Evolutionary conservation across 495 filamentous ascomycete genomes (phyloP).

Genomic region (Bathelium albidoporum): DNA sequence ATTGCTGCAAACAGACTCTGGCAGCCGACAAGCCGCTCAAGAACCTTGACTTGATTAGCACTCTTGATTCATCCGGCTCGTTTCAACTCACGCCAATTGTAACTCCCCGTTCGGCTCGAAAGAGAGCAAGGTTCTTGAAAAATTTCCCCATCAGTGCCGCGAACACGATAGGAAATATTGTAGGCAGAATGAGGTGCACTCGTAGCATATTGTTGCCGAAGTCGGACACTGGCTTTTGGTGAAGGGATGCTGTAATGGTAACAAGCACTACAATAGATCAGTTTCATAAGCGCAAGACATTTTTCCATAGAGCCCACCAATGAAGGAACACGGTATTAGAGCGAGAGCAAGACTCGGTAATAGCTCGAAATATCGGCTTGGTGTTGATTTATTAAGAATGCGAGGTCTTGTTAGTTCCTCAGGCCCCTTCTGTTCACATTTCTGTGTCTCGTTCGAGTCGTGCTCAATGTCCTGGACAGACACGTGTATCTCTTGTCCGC

Average conservation of each 20-base stretch:
- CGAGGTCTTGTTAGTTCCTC: no score
- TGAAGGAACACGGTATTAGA: slow-evolving; percentile 12
- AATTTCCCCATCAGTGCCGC: slow-evolving; percentile 15
- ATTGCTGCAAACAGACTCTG: slow-evolving; percentile 14
- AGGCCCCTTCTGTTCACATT: no score
- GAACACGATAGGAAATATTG: slow-evolving; percentile 16
- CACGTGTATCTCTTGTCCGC: no score
- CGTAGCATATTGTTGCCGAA: slow-evolving; percentile 8
- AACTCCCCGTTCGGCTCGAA: slow-evolving; percentile 11
- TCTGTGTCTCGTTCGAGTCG: no score
- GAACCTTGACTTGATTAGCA: not conserved
- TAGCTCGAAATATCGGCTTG: not conserved
- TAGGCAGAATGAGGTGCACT: slow-evolving; percentile 13
- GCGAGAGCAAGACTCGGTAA: slow-evolving; percentile 7
- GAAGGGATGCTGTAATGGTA: slow-evolving; percentile 9
- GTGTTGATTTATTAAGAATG: no score
- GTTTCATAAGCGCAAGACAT: not conserved
- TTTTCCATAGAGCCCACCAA: slow-evolving; percentile 4
- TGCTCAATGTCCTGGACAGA: no score
- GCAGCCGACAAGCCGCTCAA: slow-evolving; percentile 17
- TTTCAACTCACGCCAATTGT: not conserved
- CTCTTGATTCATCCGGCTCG: not conserved
- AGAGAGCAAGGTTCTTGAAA: slow-evolving; percentile 14
- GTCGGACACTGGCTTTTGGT: slow-evolving; percentile 8
- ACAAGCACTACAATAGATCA: slow-evolving; percentile 8